Evolutionary conservation across 768 basidiomycete species (phyloP).

Genomic region (Suillus subluteus): DNA sequence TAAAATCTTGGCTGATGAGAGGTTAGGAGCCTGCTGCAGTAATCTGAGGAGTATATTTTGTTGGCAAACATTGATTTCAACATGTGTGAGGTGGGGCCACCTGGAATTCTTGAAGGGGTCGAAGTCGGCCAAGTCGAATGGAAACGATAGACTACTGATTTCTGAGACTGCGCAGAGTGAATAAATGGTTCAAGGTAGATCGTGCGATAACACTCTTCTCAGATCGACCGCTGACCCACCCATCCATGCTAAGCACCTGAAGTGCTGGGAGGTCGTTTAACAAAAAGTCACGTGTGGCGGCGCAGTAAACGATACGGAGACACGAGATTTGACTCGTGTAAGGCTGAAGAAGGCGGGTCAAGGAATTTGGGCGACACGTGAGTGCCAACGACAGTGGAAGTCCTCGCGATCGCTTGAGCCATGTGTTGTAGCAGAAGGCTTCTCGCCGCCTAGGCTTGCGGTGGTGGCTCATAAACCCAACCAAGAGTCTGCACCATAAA

Average conservation of each 20-base stretch:
- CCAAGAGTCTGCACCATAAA: constrained; percentile 42
- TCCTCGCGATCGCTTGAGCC: constrained; percentile 17
- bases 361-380: background rate
- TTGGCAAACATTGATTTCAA: constrained; percentile 10
- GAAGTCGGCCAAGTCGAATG: background rate
- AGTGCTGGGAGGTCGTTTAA: constrained; percentile 21
- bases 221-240: background rate
- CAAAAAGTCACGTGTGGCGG: constrained; percentile 16
- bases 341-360: constrained; percentile 16
- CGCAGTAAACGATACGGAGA: constrained; percentile 6
- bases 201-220: background rate
- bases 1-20: constrained; percentile 9
- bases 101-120: constrained; percentile 16
- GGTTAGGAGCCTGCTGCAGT: background rate
- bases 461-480: constrained; percentile 28
- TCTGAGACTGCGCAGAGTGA: constrained; percentile 19
- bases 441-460: constrained; percentile 11
- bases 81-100: constrained; percentile 23
- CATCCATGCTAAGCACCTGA: constrained; percentile 23
- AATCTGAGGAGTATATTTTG: constrained; percentile 5
- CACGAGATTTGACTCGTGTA: constrained; percentile 18
- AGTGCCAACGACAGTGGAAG: constrained; percentile 26
- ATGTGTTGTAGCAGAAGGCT: constrained; percentile 18
- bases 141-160: background rate
- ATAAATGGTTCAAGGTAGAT: constrained; percentile 13